Base-by-base conservation (phyloP, 2,329 filamentous ascomycete genomes). In the Diaporthe caulivora region DNA sequence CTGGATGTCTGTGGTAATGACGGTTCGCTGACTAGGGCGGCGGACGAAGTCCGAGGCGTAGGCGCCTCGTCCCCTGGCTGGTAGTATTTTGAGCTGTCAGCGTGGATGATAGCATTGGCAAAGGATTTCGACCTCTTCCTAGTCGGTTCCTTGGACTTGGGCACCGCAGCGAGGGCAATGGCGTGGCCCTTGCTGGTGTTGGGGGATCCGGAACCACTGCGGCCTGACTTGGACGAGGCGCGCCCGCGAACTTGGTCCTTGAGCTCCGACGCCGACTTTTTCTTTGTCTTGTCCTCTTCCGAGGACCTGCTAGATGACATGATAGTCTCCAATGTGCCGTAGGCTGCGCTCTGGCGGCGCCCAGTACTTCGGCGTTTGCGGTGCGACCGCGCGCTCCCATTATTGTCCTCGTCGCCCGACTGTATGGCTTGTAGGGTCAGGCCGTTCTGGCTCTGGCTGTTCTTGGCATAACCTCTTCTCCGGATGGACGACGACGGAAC, bases 301-400 rank as follows among this genome's bases (percentile, higher is more conserved):
- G 90, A 92, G 1, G 90, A 92, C 34, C 90, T 86, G 74, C 90
- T 92, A 0, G 89, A 91, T 31, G 89, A 92, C 85, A 92, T 92
- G 78, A 92, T 92, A 0, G 90, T 92, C 77, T 92, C 90, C 5
- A 92, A 81, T 0, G 90, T 92, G 3, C 90, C 89, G 80, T 92
- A 89, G 7, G 90, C 90, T 31, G 84, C 84, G 73, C 88, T 90
- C 70, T 85, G 86, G 54, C 86, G 82, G 51, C 87, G 83, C 1
- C 81, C 82, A 0, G 81, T 82, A 55, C 83, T 83, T 26, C 86
- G 82, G 26, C 86, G 82, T 76, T 83, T 84, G 68, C 81, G 81
- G 2, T 83, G 82, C 15, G 82, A 80, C 34, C 80, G 80, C 29
- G 81, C 69, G 37, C 74, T 68, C 47, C 72, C 62, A 42, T 72